Conservation (phyloP, 2,329 filamentous ascomycete species). For the Aspergillus amoenus region DNA sequence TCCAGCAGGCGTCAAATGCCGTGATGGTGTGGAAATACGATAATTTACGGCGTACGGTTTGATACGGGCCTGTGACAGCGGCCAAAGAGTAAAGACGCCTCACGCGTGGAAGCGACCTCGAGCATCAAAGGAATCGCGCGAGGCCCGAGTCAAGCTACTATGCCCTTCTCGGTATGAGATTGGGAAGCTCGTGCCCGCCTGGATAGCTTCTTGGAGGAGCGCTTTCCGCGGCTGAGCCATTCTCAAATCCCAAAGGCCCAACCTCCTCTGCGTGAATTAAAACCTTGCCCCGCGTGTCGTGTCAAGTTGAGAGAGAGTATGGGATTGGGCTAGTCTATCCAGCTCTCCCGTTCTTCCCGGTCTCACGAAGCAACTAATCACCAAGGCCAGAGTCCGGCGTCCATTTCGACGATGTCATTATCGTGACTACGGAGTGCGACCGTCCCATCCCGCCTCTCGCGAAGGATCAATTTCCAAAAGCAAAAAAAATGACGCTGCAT, state of each 20-base stretch:
- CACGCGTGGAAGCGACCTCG: neutral
- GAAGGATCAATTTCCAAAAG: neutral
- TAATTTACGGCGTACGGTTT: constrained; percentile 6
- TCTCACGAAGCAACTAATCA: neutral
- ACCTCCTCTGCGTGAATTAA: constrained; percentile 3
- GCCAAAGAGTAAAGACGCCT: neutral
- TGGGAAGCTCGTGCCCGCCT: constrained; percentile 1
- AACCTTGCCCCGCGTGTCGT: neutral
- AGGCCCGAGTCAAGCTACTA: constrained; percentile 13
- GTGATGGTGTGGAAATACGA: constrained; percentile 7
- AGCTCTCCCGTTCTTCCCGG: neutral
- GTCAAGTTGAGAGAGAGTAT: neutral
- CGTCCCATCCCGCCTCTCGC: neutral
- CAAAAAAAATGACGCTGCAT: neutral
- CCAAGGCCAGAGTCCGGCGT: neutral
- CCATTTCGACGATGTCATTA: neutral
- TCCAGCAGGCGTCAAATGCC: neutral
- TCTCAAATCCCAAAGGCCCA: neutral
- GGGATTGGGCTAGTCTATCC: neutral
- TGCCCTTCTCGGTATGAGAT: constrained; percentile 8
- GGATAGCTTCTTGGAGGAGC: constrained; percentile 12
- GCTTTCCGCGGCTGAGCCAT: constrained; percentile 26
- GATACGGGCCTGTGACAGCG: constrained; percentile 8
- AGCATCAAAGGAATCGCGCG: constrained; percentile 2
- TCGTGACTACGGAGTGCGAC: neutral